Base-by-base conservation (phyloP, 2,329 filamentous ascomycete genomes). In the Aspergillus ustus region DNA sequence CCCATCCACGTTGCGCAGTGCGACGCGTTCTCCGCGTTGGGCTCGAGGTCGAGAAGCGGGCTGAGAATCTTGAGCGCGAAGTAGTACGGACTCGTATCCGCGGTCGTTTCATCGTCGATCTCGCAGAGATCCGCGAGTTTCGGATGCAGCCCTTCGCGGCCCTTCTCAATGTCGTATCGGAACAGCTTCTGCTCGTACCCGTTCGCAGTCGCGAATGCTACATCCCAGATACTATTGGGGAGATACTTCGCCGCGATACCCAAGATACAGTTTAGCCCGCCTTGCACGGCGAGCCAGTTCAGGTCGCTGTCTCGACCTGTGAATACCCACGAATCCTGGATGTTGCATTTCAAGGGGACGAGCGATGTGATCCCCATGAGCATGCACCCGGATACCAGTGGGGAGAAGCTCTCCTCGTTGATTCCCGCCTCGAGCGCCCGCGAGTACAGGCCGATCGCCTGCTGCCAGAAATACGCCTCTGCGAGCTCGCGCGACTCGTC, bases 201-300 rank as follows among this genome's bases (percentile, higher is more conserved):
- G 28, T 65, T 58, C 9, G 61, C 64, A 2, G 55, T 52, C 6
- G 59, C 20, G 11, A 75, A 73, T 6, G 69, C 59, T 0, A 62
- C 51, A 0, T 51, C 63, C 73, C 72, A 75, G 31, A 75, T 73
- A 52, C 66, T 73, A 4, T 44, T 37, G 0, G 64, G 46, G 6
- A 73, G 22, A 43, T 62, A 64, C 2, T 60, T 55, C 2, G 29
- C 40, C 1, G 66, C 67, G 4, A 69, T 50, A 1, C 57, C 29
- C 2, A 73, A 29, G n/a, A 75, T 69, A 17, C 57, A 65, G 11
- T 63, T 63, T 15, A 75, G 22, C 1, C 72, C 73, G 31, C 71
- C 71, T 50, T 72, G 71, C 1, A 75, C 56, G 29, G 66, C 71
- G 2, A 75, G 66, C 73, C 73, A 75, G 57, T 75, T 75, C 62